Evolutionary conservation across 306 rosid genomes (phyloP).

Genomic region (Sesbania bispinosa): DNA sequence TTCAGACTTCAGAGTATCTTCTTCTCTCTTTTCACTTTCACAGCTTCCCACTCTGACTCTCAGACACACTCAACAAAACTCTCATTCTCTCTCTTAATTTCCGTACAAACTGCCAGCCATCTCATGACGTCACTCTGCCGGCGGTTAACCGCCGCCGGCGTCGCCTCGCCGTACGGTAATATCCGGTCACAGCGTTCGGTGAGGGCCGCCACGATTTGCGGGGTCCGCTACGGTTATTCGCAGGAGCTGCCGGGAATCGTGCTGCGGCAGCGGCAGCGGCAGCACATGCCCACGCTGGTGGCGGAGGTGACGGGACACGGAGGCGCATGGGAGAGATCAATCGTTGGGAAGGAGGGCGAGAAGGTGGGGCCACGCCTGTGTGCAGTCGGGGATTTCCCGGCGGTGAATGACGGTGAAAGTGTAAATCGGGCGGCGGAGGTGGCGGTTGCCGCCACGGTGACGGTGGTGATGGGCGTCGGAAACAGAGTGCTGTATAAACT

Average conservation of each 20-base stretch:
- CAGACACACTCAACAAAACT: no score
- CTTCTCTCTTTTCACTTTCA: no score
- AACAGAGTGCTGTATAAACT: slow-evolving; percentile 81
- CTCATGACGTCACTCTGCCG: slow-evolving; percentile 46
- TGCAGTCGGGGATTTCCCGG: slow-evolving; percentile 22
- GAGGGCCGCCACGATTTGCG: slow-evolving; percentile 3
- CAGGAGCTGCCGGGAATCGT: background rate
- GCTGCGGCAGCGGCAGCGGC: slow-evolving; percentile 22
- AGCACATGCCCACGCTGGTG: background rate
- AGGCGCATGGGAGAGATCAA: slow-evolving; percentile 47
- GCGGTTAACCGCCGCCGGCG: slow-evolving; percentile 32
- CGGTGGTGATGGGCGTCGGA: slow-evolving; percentile 78
- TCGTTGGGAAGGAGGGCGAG: slow-evolving; percentile 28
- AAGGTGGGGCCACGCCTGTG: slow-evolving; percentile 22
- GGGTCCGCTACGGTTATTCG: background rate
- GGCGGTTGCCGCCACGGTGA: slow-evolving; percentile 50
- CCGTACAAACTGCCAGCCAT: background rate
- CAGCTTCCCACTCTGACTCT: no score
- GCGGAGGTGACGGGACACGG: slow-evolving; percentile 25
- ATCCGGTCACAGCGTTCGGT: slow-evolving; percentile 7
- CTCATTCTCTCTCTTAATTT: no score
- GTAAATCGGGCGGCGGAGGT: slow-evolving; percentile 52
- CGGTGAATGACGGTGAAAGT: slow-evolving; percentile 4
- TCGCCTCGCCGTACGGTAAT: background rate
- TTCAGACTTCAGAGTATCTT: no score